Evolutionary conservation across 2,329 filamentous ascomycete species (phyloP), one percentile per base, ranked within the genome.

Genomic region (Neurospora sp.): DNA sequence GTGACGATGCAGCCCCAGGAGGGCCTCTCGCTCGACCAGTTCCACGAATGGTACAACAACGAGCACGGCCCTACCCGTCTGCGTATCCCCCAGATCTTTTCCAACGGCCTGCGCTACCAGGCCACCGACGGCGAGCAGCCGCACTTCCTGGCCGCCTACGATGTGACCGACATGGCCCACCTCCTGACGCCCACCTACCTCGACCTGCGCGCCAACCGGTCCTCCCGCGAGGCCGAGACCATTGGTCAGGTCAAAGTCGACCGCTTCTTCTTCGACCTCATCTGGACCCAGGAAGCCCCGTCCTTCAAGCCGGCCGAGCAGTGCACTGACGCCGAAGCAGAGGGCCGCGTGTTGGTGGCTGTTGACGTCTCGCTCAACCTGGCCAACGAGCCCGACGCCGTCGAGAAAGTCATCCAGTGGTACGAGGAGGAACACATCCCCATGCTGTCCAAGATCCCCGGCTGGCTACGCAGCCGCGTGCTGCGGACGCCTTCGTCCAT

Each of bases 11-110:
- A 94, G 80, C 92, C 93, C 75, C 85, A 87, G 78, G 83, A 87
- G 70, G 85, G 85, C 74, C 84, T 93, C 75, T 83, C 89, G 69
- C 80, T 85, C 67, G 84, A 87, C 72, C 88, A 92, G 76, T 96
- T 97, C 81, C 91, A 96, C 80, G 92, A 96, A 78, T 95, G 92
- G 92, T 97, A 97, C 83, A 94, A 96, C 82, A 96, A 93, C 80
- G 93, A 97, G 82, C 93, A 97, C 81, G 93, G 93, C 69, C 93
- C 93, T 19, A 87, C 89, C 17, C 90, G 93, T 67, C 86, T 96
- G 7, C 90, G 92, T 67, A 82, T 96, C 15, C 88, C 91, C 4
- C 89, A 91, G 75, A 89, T 94, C 77, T 88, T 89, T 77, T 78
- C 82, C 74, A 96, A 93, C 78, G 93, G 93, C 71, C 90, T 96